phyloP scores from a whole-genome alignment of 768 basidiomycete species.

The Tulasnella sp. region DNA sequence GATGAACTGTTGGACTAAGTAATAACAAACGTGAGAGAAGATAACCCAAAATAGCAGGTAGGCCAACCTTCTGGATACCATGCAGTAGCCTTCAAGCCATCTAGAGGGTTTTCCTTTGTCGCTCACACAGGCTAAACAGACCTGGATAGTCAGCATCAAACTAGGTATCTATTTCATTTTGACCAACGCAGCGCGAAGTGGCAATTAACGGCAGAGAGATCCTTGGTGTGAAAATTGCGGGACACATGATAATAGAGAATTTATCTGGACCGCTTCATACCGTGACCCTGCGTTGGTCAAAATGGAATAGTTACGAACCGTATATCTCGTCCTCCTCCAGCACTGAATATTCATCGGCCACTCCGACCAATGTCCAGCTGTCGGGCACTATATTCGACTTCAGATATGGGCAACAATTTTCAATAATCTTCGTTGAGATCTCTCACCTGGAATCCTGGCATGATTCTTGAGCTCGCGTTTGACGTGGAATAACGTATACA shows the following conservation, averaged over 20 bases:
- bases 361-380: conserved; percentile 59
- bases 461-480: conserved; percentile 62
- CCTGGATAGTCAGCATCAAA: no score
- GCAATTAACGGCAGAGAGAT: no score
- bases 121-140: conserved; percentile 9
- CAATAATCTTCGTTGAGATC: background rate
- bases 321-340: conserved; percentile 50
- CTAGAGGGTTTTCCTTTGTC: conserved; percentile 40
- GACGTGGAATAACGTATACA: conserved; percentile 48
- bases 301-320: conserved; percentile 36
- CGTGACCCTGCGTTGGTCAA: background rate
- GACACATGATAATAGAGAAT: background rate
- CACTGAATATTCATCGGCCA: conserved; percentile 65
- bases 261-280: background rate
- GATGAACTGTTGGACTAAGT: conserved; percentile 65
- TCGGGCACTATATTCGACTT: conserved; percentile 34
- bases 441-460: conserved; percentile 44
- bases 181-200: no score
- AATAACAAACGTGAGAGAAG: background rate
- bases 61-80: conserved; percentile 35
- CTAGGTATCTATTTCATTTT: no score
- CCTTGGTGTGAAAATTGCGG: background rate
- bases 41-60: background rate
- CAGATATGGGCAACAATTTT: background rate
- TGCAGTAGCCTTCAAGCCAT: conserved; percentile 47